Evolutionary conservation across 345 rosid genomes (phyloP), one percentile per base, ranked within the genome.

Genomic region (Geranium rotundifolium): DNA sequence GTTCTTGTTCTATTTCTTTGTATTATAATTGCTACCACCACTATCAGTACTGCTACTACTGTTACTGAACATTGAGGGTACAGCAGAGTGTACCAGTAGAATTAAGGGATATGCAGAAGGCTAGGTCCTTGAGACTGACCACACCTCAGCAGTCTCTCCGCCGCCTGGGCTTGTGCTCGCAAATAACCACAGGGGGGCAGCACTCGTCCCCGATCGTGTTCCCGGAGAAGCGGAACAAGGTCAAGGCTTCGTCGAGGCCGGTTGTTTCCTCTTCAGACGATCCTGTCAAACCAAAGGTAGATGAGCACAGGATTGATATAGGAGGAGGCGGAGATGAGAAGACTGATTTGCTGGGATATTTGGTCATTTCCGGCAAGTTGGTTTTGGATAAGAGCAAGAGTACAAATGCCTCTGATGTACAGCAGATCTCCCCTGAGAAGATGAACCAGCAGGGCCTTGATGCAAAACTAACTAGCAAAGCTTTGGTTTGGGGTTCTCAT

Each of bases 211-310:
- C 97, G 0, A 75, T 88, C 9, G 96, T 86, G 9, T 93, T 88
- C 70, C 99, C 95, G 0, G 96, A 93, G 76, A 90, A 88, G 72
- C 79, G 95, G 13, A 89, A 81, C 76, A 93, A 81, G 82, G 80
- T 73, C 63, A 90, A 79, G 81, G 79, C 85, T 8, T 74, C 87
- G 50, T 80, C 88, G 1, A 82, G 74, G 63, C 77, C 67, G 19
- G 16, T 61, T 7, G 77, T 78, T n/a, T 39, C 30, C 60, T 65
- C 70, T n/a, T 63, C 61, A 20, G 83, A 67, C 63, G 76, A 82
- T 73, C 77, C 77, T 0, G 65, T 74, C 58, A 76, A 83, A 62
- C 68, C 77, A 1, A 82, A 82, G 71, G 57, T 61, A 57, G 85
- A 81, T 19, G 93, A 93, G 67, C 88, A 74, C 62, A 58, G 84